These are phyloP conservation scores for Tulasnella sp. DNA, from an alignment of 768 basidiomycete species.

Conservation along the genomic window DNA sequence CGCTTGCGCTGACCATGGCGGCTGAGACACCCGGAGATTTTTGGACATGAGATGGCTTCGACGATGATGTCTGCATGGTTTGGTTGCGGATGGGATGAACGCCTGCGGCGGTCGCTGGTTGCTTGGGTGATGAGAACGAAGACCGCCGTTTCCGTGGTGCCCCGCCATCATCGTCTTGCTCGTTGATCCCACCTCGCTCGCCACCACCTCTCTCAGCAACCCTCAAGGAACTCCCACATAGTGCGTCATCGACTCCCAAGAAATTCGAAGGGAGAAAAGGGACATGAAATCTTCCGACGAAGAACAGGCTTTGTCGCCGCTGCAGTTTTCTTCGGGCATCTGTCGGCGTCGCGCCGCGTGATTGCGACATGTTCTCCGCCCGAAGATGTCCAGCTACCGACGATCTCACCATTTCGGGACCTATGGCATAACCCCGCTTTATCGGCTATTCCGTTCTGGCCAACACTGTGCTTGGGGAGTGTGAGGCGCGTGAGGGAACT, in stretches of 20 bases:
- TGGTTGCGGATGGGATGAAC: not conserved
- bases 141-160: not conserved
- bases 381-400: constrained; percentile 1
- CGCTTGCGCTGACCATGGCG: constrained; percentile 10
- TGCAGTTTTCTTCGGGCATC: constrained; percentile 12
- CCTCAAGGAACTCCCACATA: not conserved
- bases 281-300: constrained; percentile 1
- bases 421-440: not conserved
- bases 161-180: not conserved
- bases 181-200: not conserved
- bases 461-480: not conserved
- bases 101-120: not conserved
- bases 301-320: not conserved
- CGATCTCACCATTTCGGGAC: not conserved
- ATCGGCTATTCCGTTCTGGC: constrained; percentile 1
- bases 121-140: constrained; percentile 10
- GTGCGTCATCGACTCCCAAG: not conserved
- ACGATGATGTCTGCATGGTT: constrained; percentile 3
- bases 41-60: not conserved
- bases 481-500: not conserved
- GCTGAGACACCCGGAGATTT: constrained; percentile 9
- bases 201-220: not conserved
- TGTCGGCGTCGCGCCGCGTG: constrained; percentile 12
- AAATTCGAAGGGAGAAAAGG: not conserved
- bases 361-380: constrained; percentile 13